A percentile compares a stretch with the other conserved stretches of the same genome.
Conservation (phyloP, 2,329 filamentous ascomycete genomes). For the Verticillium klebahnii region DNA sequence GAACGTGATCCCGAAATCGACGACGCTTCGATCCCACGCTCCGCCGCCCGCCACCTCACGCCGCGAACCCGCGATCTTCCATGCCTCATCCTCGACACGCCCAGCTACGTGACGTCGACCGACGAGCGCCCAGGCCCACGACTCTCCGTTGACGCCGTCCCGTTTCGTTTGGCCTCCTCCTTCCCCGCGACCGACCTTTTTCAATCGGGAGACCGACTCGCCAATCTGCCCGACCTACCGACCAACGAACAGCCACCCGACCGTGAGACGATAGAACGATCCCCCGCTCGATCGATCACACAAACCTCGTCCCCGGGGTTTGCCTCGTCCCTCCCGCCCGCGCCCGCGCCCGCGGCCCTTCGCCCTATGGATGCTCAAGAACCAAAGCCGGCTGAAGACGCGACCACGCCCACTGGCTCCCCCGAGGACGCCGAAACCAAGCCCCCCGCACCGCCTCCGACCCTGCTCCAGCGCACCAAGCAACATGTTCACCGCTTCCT, state of each 20-base stretch:
- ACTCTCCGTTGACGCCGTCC: not conserved
- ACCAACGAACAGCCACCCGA: not conserved
- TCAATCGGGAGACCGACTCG: not conserved
- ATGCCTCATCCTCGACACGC: not conserved
- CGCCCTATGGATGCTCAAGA: constrained; percentile 3
- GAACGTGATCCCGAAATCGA: not conserved
- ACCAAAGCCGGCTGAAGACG: constrained; percentile 2
- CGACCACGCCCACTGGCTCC: not conserved
- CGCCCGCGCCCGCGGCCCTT: not conserved
- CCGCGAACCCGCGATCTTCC: not conserved
- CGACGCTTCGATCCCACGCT: not conserved
- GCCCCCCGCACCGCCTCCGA: not conserved
- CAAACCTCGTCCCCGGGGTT: not conserved
- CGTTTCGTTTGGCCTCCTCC: not conserved
- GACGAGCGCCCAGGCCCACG: not conserved
- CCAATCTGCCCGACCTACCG: not conserved
- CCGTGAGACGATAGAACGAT: not conserved
- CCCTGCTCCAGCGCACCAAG: not conserved
- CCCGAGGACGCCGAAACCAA: not conserved
- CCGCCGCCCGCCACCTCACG: not conserved
- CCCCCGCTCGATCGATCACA: not conserved
- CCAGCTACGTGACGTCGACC: not conserved
- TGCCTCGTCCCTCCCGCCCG: not conserved
- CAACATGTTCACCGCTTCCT: constrained; percentile 7
- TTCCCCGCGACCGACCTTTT: not conserved